Evolutionary conservation across 805 yeast species (phyloP).

Genomic region (Ogataea trehaloabstinens): DNA sequence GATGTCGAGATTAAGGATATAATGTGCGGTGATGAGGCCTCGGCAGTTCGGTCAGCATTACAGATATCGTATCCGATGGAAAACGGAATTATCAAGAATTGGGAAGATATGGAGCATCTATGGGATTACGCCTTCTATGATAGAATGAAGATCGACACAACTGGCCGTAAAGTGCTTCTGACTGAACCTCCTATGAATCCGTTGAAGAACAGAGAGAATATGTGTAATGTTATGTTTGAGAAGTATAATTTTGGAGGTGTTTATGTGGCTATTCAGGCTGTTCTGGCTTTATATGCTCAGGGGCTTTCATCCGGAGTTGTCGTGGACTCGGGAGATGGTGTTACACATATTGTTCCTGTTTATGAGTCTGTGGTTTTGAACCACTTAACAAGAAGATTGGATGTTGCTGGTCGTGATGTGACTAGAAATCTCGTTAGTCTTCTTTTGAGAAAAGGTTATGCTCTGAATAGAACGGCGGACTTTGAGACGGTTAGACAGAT

Average conservation of each 20-base stretch:
- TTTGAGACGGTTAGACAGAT: slow-evolving; percentile 98
- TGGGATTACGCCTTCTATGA: slow-evolving; percentile 98
- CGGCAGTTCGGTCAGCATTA: slow-evolving; percentile 81
- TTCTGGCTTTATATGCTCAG: slow-evolving; percentile 95
- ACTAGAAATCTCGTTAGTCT: slow-evolving; percentile 93
- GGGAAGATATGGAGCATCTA: slow-evolving; percentile 98
- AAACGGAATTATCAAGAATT: slow-evolving; percentile 92
- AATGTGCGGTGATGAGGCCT: slow-evolving; percentile 97
- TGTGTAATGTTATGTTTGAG: slow-evolving; percentile 93
- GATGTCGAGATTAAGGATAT: slow-evolving; percentile 84
- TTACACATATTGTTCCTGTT: slow-evolving; percentile 96
- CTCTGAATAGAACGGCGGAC: slow-evolving; percentile 97
- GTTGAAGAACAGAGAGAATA: slow-evolving; percentile 78
- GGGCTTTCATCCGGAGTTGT: slow-evolving; percentile 97
- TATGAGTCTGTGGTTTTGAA: slow-evolving; percentile 96
- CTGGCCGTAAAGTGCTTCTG: slow-evolving; percentile 75
- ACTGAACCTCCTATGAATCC: slow-evolving; percentile 99
- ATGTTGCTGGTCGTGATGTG: slow-evolving; percentile 98
- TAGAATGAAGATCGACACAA: slow-evolving; percentile 73
- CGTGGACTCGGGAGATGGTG: slow-evolving; percentile 98
- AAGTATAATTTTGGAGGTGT: slow-evolving; percentile 88
- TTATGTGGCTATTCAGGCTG: slow-evolving; percentile 96
- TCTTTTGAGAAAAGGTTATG: slow-evolving; percentile 92
- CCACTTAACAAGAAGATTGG: slow-evolving; percentile 87
- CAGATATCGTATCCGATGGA: slow-evolving; percentile 99